Conservation (phyloP, 345 rosid genomes). For the Draba incana region DNA sequence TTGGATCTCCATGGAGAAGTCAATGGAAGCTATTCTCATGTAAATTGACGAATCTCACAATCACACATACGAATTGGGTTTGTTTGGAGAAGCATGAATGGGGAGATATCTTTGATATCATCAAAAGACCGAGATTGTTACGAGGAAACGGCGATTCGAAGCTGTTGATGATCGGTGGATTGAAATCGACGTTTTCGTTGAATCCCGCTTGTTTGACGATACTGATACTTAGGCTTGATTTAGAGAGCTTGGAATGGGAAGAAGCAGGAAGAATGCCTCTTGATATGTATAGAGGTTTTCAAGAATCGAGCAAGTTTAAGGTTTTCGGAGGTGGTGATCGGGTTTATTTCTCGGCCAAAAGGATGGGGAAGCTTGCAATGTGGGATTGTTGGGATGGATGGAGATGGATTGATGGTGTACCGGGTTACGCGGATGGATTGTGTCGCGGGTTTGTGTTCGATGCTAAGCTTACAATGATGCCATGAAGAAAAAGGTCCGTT, state of each 20-base stretch:
- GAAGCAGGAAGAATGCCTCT: constrained; percentile 86
- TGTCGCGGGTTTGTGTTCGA: constrained; percentile 79
- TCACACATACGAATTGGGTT: constrained; percentile 62
- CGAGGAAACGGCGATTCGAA: constrained; percentile 54
- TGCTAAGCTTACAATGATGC: constrained; percentile 57
- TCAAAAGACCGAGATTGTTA: constrained; percentile 81
- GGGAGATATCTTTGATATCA: constrained; percentile 81
- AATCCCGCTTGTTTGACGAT: constrained; percentile 82
- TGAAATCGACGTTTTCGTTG: constrained; percentile 72
- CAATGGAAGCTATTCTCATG: constrained; percentile 86
- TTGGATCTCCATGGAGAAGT: constrained; percentile 89
- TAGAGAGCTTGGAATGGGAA: constrained; percentile 85
- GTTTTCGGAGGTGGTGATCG: constrained; percentile 85
- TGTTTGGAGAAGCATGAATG: constrained; percentile 80
- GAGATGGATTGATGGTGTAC: constrained; percentile 85
- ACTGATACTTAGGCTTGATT: constrained; percentile 71
- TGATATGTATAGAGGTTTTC: constrained; percentile 73
- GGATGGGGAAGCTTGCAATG: constrained; percentile 68
- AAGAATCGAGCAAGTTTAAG: constrained; percentile 80
- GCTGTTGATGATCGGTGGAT: constrained; percentile 80
- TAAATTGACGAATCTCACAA: constrained; percentile 39
- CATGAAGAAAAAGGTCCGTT: constrained; percentile 40
- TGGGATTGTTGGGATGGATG: constrained; percentile 72
- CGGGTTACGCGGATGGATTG: constrained; percentile 64
- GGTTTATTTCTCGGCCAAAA: constrained; percentile 82